phyloP scores from a whole-genome alignment of 78 protist species.

The Dictyostelium purpureum region DNA sequence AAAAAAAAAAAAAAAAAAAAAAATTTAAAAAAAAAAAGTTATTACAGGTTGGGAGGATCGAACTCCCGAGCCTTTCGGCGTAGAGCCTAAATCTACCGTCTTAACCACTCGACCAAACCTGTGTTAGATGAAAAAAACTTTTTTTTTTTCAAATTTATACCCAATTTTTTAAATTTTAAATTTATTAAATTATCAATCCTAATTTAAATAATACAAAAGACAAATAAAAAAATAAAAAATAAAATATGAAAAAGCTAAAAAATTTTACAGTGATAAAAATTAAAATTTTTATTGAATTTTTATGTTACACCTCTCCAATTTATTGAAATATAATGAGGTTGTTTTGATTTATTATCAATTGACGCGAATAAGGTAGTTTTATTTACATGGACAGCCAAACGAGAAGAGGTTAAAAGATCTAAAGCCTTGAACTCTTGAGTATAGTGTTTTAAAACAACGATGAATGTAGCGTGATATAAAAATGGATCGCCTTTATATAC shows the following conservation, averaged over 20 bases:
- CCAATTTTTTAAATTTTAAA: too few relatives aligned
- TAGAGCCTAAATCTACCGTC: background rate
- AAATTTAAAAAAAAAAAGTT: too few relatives aligned
- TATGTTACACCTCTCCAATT: slow-evolving; percentile 66
- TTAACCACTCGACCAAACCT: background rate
- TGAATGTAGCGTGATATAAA: slow-evolving; percentile 31
- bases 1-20: too few relatives aligned
- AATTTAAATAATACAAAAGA: too few relatives aligned
- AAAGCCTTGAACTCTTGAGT: background rate
- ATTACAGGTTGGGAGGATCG: background rate
- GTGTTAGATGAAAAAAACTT: too few relatives aligned
- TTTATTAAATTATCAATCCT: too few relatives aligned
- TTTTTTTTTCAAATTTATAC: background rate
- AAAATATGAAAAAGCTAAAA: background rate
- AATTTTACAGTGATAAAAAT: background rate
- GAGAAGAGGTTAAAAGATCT: slow-evolving; percentile 5
- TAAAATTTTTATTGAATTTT: background rate
- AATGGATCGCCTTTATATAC: slow-evolving; percentile 78
- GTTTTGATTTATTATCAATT: background rate
- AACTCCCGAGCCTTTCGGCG: background rate
- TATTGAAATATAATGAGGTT: background rate
- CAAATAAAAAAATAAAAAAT: background rate
- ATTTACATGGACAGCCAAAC: slow-evolving; percentile 58
- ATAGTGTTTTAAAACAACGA: background rate
- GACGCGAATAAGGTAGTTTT: slow-evolving; percentile 43